A percentile compares a stretch with the other conserved stretches of the same genome.
These are phyloP conservation scores for Coemansia sp. DNA, from an alignment of 192 early-diverging fungal species.

Conservation along the genomic window DNA sequence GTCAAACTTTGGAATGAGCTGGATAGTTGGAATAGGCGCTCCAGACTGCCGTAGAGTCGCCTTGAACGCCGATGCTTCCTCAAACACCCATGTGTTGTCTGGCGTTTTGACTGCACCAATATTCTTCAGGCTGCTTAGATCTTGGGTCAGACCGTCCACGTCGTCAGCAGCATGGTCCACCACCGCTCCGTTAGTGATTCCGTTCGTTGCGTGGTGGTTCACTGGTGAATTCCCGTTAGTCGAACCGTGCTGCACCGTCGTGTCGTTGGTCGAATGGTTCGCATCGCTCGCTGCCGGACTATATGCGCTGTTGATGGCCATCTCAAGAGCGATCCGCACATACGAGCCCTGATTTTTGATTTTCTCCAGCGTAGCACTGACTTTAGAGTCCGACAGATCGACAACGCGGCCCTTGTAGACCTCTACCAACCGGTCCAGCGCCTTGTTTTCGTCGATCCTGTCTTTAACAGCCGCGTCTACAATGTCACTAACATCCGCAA, in stretches of 20 bases:
- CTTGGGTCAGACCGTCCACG: background rate
- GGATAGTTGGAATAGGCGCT: slow-evolving; percentile 32
- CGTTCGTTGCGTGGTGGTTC: background rate
- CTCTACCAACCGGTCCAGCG: slow-evolving; percentile 12
- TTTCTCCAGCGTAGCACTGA: slow-evolving; percentile 25
- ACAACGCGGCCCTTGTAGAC: slow-evolving; percentile 4
- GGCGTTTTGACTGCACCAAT: slow-evolving; percentile 45
- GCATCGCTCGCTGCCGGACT: background rate
- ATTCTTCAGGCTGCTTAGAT: slow-evolving; percentile 24
- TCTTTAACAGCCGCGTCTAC: slow-evolving; percentile 4
- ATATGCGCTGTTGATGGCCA: slow-evolving; percentile 22
- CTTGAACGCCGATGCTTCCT: slow-evolving; percentile 36
- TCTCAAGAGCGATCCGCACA: slow-evolving; percentile 45
- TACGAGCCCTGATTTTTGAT: slow-evolving; percentile 34
- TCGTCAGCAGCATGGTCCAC: background rate
- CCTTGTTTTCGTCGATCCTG: slow-evolving; percentile 4
- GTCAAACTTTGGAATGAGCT: slow-evolving; percentile 35
- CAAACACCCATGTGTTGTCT: slow-evolving; percentile 33
- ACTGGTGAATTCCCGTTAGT: slow-evolving; percentile 9
- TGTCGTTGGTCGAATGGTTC: background rate
- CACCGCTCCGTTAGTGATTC: slow-evolving; percentile 2
- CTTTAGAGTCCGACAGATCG: slow-evolving; percentile 3
- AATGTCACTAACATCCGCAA: slow-evolving; percentile 14
- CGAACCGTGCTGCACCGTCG: background rate
- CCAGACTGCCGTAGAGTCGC: slow-evolving; percentile 46